Base-by-base conservation (phyloP, 2,329 filamentous ascomycete species). In the Alternaria tenuissima region DNA sequence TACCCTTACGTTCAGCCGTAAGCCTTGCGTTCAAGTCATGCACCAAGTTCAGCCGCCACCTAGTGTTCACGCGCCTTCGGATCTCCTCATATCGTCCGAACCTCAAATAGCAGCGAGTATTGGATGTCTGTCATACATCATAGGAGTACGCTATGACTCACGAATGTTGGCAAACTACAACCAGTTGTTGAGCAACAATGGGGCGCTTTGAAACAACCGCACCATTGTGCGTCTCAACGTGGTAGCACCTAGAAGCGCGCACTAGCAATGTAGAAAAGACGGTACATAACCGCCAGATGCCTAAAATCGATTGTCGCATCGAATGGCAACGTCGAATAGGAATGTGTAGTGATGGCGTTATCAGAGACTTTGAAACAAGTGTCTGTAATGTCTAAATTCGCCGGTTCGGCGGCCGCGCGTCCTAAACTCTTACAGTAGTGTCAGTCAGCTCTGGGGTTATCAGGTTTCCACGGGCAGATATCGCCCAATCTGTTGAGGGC, bases 11-110 rank as follows among this genome's bases (percentile, higher is more conserved):
- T 22, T 14, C 34, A 44, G 34, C 32, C 39, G 52, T n/a, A 47
- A 41, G 42, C 43, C 42, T 26, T 38, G 22, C 16, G 30, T 48
- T 26, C 42, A 24, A 3, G 12, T 20, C 32, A 36, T 48, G 46
- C 46, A 48, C 18, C 8, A 24, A 18, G 7, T 36, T 46, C 52
- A 47, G 30, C 42, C 20, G 42, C 30, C 20, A 55, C 38, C 30
- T 47, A 16, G 16, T 36, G 52, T 55, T 55, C 42, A 24, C 43
- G 44, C 47, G 12, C 52, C 16, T 57, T 32, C 61, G 57, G 61
- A 52, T 63, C 61, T 63, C 61, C 61, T 49, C 57, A 53, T 38
- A 36, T 46, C 14, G n/a, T 39, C 56, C 60, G 52, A 42, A 47
- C 26, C 8, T 18, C 39, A 18, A 24, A 32, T 22, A 32, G 28